phyloP scores from a whole-genome alignment of 148 eudicot species.

The Tetragonia tetragonoides region DNA sequence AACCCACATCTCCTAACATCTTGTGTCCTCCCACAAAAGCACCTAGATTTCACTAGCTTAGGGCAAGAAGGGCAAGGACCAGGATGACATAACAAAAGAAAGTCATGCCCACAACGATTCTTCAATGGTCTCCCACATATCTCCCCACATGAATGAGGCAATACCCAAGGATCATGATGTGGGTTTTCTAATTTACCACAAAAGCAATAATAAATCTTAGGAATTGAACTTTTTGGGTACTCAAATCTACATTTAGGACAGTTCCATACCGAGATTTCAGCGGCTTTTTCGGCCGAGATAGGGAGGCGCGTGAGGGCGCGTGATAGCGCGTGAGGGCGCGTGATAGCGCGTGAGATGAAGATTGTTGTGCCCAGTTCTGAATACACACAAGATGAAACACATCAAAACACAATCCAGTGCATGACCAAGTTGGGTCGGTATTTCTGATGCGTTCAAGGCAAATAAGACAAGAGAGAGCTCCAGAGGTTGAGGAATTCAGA shows the following conservation, averaged over 20 bases:
- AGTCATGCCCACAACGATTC: constrained; percentile 72
- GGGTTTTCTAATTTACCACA: constrained; percentile 80
- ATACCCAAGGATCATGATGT: constrained; percentile 76
- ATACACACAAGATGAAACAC: constrained; percentile 85
- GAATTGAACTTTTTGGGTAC: constrained; percentile 58
- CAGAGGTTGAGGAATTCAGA: constrained; percentile 72
- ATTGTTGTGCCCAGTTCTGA: constrained; percentile 84
- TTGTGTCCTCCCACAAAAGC: constrained; percentile 69
- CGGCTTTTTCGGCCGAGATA: constrained; percentile 47
- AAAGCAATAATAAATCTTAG: constrained; percentile 66
- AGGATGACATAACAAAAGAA: constrained; percentile 86
- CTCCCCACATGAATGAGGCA: constrained; percentile 97
- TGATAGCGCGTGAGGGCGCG: constrained; percentile 63
- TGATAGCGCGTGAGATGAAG: constrained; percentile 49
- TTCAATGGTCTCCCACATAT: constrained; percentile 63
- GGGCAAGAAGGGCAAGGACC: constrained; percentile 98
- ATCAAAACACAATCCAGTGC: constrained; percentile 68
- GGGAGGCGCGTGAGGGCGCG: constrained; percentile 79
- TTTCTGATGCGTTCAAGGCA: constrained; percentile 83
- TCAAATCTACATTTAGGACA: constrained; percentile 93
- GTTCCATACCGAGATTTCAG: constrained; percentile 61
- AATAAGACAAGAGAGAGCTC: constrained; percentile 94
- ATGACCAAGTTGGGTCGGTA: constrained; percentile 94
- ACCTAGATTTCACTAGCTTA: constrained; percentile 59
- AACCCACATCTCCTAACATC: constrained; percentile 89